Base-by-base conservation (phyloP, 176 grass and related monocot genomes). In the Dactylis glomerata region DNA sequence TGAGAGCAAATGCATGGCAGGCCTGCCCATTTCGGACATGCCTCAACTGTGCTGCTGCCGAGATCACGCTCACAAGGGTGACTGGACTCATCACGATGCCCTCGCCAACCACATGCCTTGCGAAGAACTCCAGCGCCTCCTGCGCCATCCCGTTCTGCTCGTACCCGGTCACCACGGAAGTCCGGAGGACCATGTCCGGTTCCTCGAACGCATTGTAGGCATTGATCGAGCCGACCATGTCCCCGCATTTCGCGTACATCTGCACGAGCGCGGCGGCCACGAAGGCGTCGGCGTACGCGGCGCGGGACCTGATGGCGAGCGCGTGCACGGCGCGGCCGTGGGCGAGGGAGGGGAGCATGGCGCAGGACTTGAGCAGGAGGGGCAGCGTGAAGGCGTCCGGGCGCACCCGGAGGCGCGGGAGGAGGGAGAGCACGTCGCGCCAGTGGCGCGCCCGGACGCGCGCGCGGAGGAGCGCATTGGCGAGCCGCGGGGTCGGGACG, bases 391-490 rank as follows among this genome's bases (percentile, higher is more conserved):
- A 92, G 0, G 73, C 65, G 51, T 96, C 91, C 20, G 31, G 86
- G 63, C 70, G 66, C n/a, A 63, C 56, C 41, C 37, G 81, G 75
- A 95, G 89, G 20, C 65, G 45, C 64, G 52, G 73, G 10, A 41
- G 28, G 55, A 92, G 79, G 12, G 30, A 57, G 38, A 92, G 42
- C 1, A 86, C 78, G 33, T 89, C 55, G 20, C 44, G 77, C 90
- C 90, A 92, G 61, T 88, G 79, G 58, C 66, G 56, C 37, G 90
- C 82, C 12, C 88, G 75, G 32, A 82, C 52, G 65, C 88, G 86
- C 34, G 91, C 81, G 28, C 94, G 86, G 61, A 96, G 91, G 46
- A 93, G 83, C 47, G 94, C 88, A 66, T 96, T 96, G 34, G 40
- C 82, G 3, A 94, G 92, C 80, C 65, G 80, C 56, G 87, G 83